Conservation (phyloP, 768 basidiomycete genomes). For the Mycena floridula region DNA sequence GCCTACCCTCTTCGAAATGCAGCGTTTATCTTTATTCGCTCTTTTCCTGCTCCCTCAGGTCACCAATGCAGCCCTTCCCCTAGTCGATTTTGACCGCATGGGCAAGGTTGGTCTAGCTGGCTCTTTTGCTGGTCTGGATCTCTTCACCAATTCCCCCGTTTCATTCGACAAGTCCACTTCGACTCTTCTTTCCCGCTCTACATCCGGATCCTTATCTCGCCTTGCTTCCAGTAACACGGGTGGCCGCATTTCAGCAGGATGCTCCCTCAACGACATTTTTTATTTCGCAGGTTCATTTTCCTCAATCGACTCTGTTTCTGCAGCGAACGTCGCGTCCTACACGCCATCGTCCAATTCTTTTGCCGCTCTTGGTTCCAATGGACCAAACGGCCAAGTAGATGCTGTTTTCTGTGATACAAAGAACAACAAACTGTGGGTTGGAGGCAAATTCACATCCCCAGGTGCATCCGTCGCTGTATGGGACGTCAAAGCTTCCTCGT, state of each 20-base stretch:
- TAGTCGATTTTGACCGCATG: constrained; percentile 76
- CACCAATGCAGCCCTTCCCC: constrained; percentile 38
- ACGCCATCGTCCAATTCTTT: constrained; percentile 51
- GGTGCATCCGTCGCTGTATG: constrained; percentile 66
- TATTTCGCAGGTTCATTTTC: constrained; percentile 85
- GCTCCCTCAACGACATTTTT: constrained; percentile 58
- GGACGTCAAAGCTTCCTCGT: constrained; percentile 54
- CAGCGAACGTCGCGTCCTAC: constrained; percentile 76
- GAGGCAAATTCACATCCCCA: constrained; percentile 69
- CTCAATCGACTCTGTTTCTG: constrained; percentile 52
- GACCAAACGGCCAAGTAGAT: constrained; percentile 70
- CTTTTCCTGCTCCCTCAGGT: constrained; percentile 23
- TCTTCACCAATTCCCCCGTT: constrained; percentile 52
- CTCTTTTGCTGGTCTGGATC: constrained; percentile 79
- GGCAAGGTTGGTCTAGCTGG: constrained; percentile 87
- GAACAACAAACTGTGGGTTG: constrained; percentile 67
- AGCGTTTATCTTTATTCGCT: constrained; percentile 2
- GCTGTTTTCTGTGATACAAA: constrained; percentile 72
- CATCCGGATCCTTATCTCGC: constrained; percentile 59
- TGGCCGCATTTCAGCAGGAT: constrained; percentile 71
- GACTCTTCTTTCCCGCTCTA: constrained; percentile 60
- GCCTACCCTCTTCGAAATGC: too few species aligned
- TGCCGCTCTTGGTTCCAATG: constrained; percentile 54
- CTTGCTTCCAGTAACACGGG: constrained; percentile 78
- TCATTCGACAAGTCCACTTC: constrained; percentile 67